Evolutionary conservation across 2,329 filamentous ascomycete species (phyloP), one percentile per base, ranked within the genome.

Genomic region (Neurospora sp.): DNA sequence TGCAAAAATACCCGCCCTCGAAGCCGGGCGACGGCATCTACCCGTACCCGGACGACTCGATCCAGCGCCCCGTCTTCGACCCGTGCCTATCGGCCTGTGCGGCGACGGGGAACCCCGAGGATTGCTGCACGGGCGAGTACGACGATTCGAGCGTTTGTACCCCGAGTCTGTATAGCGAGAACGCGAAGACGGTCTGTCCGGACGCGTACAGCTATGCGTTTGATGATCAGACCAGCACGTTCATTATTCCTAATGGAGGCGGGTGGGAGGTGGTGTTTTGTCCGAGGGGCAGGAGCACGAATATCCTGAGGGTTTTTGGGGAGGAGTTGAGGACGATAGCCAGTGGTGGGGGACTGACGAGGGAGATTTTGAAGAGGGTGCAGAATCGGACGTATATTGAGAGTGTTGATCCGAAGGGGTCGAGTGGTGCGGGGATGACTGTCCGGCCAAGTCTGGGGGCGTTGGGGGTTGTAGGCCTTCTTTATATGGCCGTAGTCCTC

Each of bases 181-280:
- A 83, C 11, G 91, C 91, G 68, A 96, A 96, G 82, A 81, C 80
- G 3, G 85, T 95, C 12, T 96, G 92, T 77, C 92, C 92, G 0
- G 92, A 96, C 79, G 92, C 92, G 2, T 96, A 96, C 80, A 92
- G 90, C 76, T 96, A 87, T 78, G 89, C 91, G 67, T 88, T 87
- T 78, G 85, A 88, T 73, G 86, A 89, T 75, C 80, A 82, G 71
- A 81, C 82, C 38, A 87, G 84, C 17, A 89, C 87, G 0, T 90
- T 89, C 74, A 87, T 88, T 74, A 82, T 89, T 41, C 87, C 88
- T 2, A 83, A 79, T 11, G 92, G 92, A 19, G 91, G 90, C 28
- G 91, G 91, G 0, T 96, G 91, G 83, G 88, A 94, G 78, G 85
- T 96, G 15, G 85, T 91, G 10, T 92, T 96, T 78, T 96, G 92